Base-by-base conservation (phyloP, 1,139 yeast species). In the Sugiyamaella grinbergsii region DNA sequence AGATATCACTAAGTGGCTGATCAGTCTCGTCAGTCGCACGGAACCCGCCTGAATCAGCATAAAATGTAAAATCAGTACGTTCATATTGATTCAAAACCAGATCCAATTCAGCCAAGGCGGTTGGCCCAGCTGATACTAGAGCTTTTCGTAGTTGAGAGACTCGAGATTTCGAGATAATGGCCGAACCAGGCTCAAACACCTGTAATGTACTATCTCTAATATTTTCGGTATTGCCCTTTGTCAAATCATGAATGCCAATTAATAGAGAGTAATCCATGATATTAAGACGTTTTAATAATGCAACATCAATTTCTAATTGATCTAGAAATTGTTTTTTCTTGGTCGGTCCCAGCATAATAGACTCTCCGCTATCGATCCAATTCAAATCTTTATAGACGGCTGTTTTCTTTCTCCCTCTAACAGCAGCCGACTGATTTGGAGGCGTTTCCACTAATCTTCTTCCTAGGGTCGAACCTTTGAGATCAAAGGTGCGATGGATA, bases 241-340 rank as follows among this genome's bases (percentile, higher is more conserved):
- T 74, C 51, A 82, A 74, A 64, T 90, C 94, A 66, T 90, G 97
- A 31, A 91, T 77, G 0, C 98, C 99, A 49, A 94, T 71, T 44
- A 94, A 72, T 54, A 94, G 75, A 0, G 96, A 89, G 68, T 94
- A 94, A 67, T 94, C 99, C 99, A 94, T 94, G 31, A 88, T 91
- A 61, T 89, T 89, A 56, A 88, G 73, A 52, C 78, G 75, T 58
- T 88, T 78, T 42, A 94, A 73, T 36, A 94, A 75, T 49, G 74
- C 70, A 13, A 90, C 95, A 66, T 94, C 99, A 32, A 76, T 73
- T 48, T 77, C 81, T 50, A 94, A 71, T 67, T 94, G 98, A 13
- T 75, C 70, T 37, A 87, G 69, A 57, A 93, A 82, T 28, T 75
- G 68, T 46, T 73, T 70, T 40, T 78, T 72, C 63, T 86, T 88